Base-by-base conservation (phyloP, 2,329 filamentous ascomycete genomes). In the Chaetomium globosum region DNA sequence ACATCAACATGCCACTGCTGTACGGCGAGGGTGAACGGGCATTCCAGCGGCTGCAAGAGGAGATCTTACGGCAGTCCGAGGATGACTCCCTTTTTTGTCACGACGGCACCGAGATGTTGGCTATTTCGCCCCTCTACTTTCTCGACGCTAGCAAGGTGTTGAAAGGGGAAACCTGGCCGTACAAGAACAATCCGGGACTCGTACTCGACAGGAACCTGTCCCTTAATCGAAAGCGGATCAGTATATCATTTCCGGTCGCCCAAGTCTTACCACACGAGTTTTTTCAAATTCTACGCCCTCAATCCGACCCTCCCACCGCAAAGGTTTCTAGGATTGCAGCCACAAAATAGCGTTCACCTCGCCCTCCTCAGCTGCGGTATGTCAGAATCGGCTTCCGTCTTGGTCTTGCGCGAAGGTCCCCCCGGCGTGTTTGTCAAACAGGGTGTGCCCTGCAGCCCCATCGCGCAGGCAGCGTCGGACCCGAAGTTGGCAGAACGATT, bases 1-100 rank as follows among this genome's bases (percentile, higher is more conserved):
- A 72, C 1, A 73, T 81, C 28, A 75, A 78, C 28, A 81, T 82
- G 76, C 76, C 79, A 0, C 65, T 81, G 4, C 61, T 81, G 0
- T 81, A 81, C 52, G 80, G 79, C 0, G 74, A 78, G 54, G 75
- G 75, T 0, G 0, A 2, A 0, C 73, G 71, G 0, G 74, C 77
- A 0, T 74, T 78, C 19, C 8, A n/a, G 0, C 68, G 76, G 21
- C 65, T 79, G 0, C 74, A 75, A 31, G 66, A 73, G 28, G 73
- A 77, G 30, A 77, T 79, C 8, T 70, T 77, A 1, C 54, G 61
- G 2, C 61, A 63, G n/a, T 57, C 55, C 16, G 60, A 58, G 7
- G 65, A 67, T 30, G 62, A 67, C 36, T 67, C 62, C 2, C 31
- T 63, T 19, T 57, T 61, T 21, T 33, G 19, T 16, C 55, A 61